Conservation (phyloP, 2,329 filamentous ascomycete species). For the Thielaviopsis euricoi region DNA sequence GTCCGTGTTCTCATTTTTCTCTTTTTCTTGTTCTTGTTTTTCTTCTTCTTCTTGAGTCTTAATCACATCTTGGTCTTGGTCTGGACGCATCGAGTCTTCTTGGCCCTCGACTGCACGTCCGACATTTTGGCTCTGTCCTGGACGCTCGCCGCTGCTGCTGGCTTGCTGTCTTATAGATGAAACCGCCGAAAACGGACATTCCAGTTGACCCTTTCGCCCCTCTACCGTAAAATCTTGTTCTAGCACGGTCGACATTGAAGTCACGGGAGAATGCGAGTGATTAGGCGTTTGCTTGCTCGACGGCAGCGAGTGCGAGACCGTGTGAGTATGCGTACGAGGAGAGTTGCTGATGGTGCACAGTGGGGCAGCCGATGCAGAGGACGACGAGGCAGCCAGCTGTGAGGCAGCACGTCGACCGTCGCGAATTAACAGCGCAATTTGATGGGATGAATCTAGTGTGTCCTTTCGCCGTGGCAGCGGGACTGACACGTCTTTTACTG, state of each 20-base stretch:
- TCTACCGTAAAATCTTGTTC: conserved; percentile 85
- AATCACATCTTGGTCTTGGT: conserved; percentile 16
- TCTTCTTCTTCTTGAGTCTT: conserved; percentile 19
- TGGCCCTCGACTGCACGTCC: no score
- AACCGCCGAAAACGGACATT: conserved; percentile 55
- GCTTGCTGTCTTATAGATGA: neutral
- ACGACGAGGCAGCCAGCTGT: conserved; percentile 29
- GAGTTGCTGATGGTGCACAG: conserved; percentile 28
- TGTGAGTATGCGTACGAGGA: neutral
- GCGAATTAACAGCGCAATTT: conserved; percentile 45
- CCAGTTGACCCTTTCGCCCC: conserved; percentile 62
- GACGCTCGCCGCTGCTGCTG: neutral
- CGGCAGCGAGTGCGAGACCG: neutral
- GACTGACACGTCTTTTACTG: conserved; percentile 33
- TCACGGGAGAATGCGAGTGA: conserved; percentile 27
- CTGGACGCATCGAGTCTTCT: neutral
- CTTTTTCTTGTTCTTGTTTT: conserved; percentile 8
- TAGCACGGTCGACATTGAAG: conserved; percentile 47
- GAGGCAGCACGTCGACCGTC: conserved; percentile 45
- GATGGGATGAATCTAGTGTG: conserved; percentile 31
- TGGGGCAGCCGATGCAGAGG: conserved; percentile 27
- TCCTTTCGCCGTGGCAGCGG: conserved; percentile 34
- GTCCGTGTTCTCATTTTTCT: neutral
- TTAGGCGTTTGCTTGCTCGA: conserved; percentile 31
- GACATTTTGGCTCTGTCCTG: conserved; percentile 16